Evolutionary conservation across 2,329 filamentous ascomycete genomes (phyloP).

Genomic region (Microdochium trichocladiopsis): DNA sequence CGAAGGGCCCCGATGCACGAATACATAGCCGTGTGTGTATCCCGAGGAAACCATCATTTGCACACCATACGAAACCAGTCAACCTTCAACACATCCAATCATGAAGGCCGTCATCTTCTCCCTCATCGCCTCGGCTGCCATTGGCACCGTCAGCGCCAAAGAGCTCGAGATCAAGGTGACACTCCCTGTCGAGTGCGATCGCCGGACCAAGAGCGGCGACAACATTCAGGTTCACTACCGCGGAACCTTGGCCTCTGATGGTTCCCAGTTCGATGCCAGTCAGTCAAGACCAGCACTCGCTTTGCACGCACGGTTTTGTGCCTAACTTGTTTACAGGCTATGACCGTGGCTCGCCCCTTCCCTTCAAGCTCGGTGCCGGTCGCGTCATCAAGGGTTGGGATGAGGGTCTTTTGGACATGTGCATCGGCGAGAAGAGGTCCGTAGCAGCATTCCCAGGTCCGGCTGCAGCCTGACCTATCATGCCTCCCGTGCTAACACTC

Average conservation of each 20-base stretch:
- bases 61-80: neutral
- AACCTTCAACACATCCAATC: conserved; percentile 9
- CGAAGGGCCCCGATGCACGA: too few species aligned
- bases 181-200: conserved; percentile 66
- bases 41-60: neutral
- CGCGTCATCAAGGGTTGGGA: conserved; percentile 97
- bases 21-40: too few species aligned
- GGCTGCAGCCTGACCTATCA: neutral
- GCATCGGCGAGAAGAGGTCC: conserved; percentile 80
- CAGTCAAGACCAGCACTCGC: conserved; percentile 30
- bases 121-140: conserved; percentile 42
- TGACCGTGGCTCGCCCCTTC: conserved; percentile 67
- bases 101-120: conserved; percentile 45
- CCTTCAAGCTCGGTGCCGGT: conserved; percentile 71
- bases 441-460: conserved; percentile 8
- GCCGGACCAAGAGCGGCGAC: conserved; percentile 64
- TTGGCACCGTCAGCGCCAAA: conserved; percentile 41
- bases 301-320: conserved; percentile 23
- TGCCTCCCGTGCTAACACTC: conserved; percentile 8
- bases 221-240: conserved; percentile 81
- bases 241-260: conserved; percentile 68
- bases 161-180: conserved; percentile 75
- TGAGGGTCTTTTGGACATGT: conserved; percentile 85
- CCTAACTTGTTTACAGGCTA: conserved; percentile 44
- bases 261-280: conserved; percentile 77